Evolutionary conservation across 148 eudicot genomes (phyloP).

Genomic region (Cornus suecica): DNA sequence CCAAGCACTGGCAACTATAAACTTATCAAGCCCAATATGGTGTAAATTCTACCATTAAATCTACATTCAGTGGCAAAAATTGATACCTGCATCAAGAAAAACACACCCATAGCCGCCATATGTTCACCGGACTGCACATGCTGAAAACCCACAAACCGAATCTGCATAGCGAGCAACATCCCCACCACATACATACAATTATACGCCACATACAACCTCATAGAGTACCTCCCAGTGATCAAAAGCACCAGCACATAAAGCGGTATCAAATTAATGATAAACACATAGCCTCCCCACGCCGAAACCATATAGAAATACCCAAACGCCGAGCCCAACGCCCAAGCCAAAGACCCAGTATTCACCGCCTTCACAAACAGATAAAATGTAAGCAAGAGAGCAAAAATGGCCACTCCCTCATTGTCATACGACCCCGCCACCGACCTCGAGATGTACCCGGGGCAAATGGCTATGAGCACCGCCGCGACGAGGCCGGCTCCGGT

Average conservation of each 20-base stretch:
- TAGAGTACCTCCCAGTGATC: constrained; percentile 88
- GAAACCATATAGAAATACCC: constrained; percentile 99
- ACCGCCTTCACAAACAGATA: constrained; percentile 96
- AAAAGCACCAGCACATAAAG: constrained; percentile 84
- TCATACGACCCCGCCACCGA: constrained; percentile 98
- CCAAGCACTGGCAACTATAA: not conserved
- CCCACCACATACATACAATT: constrained; percentile 90
- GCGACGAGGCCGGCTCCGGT: constrained; percentile 92
- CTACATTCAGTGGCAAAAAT: not conserved
- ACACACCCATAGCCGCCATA: constrained; percentile 99
- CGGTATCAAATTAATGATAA: constrained; percentile 88
- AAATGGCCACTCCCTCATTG: constrained; percentile 92
- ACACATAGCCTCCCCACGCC: constrained; percentile 99
- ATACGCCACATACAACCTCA: constrained; percentile 93
- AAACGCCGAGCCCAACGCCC: constrained; percentile 83
- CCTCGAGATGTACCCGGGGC: constrained; percentile 95
- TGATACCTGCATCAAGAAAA: constrained; percentile 92
- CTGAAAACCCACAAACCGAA: constrained; percentile 97
- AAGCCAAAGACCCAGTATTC: constrained; percentile 85
- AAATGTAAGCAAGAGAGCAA: constrained; percentile 79
- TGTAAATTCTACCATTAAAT: not conserved
- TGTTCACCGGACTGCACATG: constrained; percentile 99
- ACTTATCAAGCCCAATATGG: not conserved
- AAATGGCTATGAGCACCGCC: constrained; percentile 87
- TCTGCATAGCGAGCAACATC: constrained; percentile 96